These are phyloP conservation scores for Euphorbia neoarborescens DNA, from an alignment of 441 rosid genomes.

Conservation along the genomic window DNA sequence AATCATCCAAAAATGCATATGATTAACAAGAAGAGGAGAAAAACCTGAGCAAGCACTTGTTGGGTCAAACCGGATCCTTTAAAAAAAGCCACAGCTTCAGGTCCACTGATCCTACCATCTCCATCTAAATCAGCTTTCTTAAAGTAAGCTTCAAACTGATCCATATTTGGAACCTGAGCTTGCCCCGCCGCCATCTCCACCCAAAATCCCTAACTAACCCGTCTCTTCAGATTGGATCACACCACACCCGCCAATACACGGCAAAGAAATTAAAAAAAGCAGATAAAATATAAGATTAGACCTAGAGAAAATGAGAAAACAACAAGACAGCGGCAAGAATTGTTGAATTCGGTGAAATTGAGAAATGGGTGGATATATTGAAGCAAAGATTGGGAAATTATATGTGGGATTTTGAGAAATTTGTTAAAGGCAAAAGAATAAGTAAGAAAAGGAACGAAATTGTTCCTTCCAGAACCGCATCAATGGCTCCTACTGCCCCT, in stretches of 20 bases:
- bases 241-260: background rate
- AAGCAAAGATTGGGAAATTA: background rate
- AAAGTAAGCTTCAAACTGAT: conserved; percentile 79
- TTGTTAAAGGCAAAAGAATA: background rate
- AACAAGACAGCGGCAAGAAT: background rate
- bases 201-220: conserved; percentile 14
- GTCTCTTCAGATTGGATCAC: conserved; percentile 12
- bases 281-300: background rate
- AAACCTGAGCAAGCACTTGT: conserved; percentile 87
- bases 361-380: background rate
- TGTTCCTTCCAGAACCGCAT: background rate
- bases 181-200: conserved; percentile 49
- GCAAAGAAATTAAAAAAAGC: background rate
- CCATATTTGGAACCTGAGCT: conserved; percentile 38
- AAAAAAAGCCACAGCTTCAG: conserved; percentile 82
- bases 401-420: background rate
- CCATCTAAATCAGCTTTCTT: conserved; percentile 92
- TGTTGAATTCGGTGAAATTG: background rate
- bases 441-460: background rate
- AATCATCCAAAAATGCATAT: background rate
- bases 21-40: background rate
- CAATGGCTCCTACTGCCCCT: background rate
- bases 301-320: background rate
- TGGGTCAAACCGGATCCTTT: conserved; percentile 83
- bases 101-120: conserved; percentile 87